phyloP scores from a whole-genome alignment of 1,284 basidiomycete species.

The Sporisorium graminicola region DNA sequence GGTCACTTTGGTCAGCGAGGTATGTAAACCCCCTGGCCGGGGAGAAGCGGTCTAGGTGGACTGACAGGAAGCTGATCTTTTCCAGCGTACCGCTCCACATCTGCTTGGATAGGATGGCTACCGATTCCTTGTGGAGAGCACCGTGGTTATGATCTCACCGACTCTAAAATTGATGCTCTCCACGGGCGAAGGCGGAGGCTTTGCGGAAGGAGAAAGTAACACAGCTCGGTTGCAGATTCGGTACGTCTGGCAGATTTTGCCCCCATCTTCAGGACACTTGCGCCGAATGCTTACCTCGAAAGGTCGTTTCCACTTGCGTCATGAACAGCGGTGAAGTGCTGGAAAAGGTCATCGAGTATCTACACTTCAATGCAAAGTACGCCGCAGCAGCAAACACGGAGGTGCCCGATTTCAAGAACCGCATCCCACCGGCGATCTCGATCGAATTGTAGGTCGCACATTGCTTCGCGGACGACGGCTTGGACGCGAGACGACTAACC shows the following conservation, averaged over 20 bases:
- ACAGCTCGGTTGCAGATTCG: conserved; percentile 70
- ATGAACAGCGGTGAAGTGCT: conserved; percentile 77
- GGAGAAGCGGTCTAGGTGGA: neutral
- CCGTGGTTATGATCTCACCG: conserved; percentile 43
- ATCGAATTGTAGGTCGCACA: conserved; percentile 78
- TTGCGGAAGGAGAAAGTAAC: conserved; percentile 71
- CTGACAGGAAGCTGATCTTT: neutral
- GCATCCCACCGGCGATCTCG: conserved; percentile 82
- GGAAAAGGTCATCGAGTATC: conserved; percentile 85
- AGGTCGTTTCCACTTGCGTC: neutral
- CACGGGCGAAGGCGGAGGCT: conserved; percentile 66
- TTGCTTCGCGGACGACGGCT: conserved; percentile 69
- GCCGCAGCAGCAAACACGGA: conserved; percentile 77
- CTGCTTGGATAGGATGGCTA: conserved; percentile 55
- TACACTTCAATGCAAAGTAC: conserved; percentile 81
- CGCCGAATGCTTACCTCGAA: neutral
- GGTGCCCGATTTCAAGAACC: conserved; percentile 81
- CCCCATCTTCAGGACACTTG: neutral
- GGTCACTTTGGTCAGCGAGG: conserved; percentile 65
- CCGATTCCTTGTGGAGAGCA: conserved; percentile 58
- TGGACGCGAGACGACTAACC: neutral
- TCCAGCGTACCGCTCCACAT: neutral
- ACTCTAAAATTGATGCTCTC: conserved; percentile 63
- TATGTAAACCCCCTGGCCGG: conserved; percentile 14
- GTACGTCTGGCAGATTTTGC: conserved; percentile 40